A percentile compares a stretch with the other conserved stretches of the same genome.
These are phyloP conservation scores for Phyllosticta citrichinensis DNA, from an alignment of 2,329 filamentous ascomycete species.

Conservation along the genomic window DNA sequence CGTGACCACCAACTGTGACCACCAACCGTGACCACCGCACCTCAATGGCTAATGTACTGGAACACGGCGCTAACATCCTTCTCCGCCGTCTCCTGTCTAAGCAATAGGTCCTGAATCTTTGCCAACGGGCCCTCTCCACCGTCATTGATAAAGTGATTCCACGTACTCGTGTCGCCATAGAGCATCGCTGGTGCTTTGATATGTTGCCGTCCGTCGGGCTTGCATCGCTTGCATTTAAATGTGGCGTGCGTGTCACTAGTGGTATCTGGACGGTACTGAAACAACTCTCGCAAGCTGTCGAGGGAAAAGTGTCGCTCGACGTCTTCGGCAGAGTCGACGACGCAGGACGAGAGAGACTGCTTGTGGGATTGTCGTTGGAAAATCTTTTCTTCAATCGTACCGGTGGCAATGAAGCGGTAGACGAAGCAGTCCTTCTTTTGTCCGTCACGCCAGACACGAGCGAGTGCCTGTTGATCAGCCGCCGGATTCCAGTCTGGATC, in stretches of 20 bases:
- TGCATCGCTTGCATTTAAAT: conserved; percentile 95
- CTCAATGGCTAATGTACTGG: conserved; percentile 89
- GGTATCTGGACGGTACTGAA: conserved; percentile 80
- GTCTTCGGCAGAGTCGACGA: conserved; percentile 93
- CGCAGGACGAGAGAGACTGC: conserved; percentile 88
- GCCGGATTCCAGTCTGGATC: conserved; percentile 95
- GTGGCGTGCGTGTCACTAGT: conserved; percentile 94
- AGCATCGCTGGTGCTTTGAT: conserved; percentile 91
- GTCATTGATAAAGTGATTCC: conserved; percentile 92
- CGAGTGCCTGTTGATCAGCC: conserved; percentile 91
- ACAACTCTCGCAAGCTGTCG: conserved; percentile 82
- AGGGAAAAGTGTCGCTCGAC: conserved; percentile 94
- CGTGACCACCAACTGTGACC: too few relatives aligned
- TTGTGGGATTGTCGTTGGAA: conserved; percentile 98
- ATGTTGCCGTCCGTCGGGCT: conserved; percentile 68
- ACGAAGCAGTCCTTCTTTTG: conserved; percentile 99
- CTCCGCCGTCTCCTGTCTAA: conserved; percentile 75
- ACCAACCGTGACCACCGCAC: neutral
- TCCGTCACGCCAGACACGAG: conserved; percentile 95
- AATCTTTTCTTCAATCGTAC: conserved; percentile 98
- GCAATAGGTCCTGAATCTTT: conserved; percentile 79
- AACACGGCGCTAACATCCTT: conserved; percentile 86
- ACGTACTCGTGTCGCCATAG: conserved; percentile 97
- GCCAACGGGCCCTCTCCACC: conserved; percentile 56
- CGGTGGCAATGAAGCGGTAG: conserved; percentile 97